Evolutionary conservation across 306 rosid species (phyloP).

Genomic region (Psophocarpus tetragonolobus): DNA sequence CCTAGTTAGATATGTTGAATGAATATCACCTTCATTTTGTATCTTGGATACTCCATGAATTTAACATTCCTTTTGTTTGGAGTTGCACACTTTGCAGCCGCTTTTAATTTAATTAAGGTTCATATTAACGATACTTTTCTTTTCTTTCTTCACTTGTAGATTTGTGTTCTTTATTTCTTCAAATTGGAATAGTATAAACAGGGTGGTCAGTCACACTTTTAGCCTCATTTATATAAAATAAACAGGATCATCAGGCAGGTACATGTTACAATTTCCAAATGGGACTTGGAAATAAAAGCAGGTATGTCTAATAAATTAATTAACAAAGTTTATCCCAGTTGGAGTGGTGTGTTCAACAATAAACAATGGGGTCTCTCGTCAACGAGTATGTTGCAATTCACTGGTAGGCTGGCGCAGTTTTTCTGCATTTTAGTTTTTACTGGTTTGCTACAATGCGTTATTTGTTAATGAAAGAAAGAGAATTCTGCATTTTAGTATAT

Average conservation of each 20-base stretch:
- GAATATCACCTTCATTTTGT: constrained; percentile 29
- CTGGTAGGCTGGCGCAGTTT: not conserved
- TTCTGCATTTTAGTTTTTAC: not conserved
- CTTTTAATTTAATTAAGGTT: constrained; percentile 21
- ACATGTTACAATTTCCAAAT: not conserved
- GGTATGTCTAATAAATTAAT: not conserved
- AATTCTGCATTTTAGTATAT: no score
- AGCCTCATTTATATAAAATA: not conserved
- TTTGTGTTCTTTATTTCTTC: constrained; percentile 9
- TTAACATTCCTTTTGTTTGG: constrained; percentile 34
- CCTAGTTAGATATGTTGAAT: constrained; percentile 37
- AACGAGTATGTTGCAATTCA: not conserved
- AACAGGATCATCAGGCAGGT: not conserved
- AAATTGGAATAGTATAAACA: constrained; percentile 4
- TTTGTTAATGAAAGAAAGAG: no score
- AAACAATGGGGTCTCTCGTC: not conserved
- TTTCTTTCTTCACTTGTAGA: not conserved
- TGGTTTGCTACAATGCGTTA: not conserved
- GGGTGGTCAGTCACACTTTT: constrained; percentile 7
- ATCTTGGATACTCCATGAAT: constrained; percentile 28
- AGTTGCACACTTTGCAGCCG: constrained; percentile 72
- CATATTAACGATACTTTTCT: not conserved
- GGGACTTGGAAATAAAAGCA: not conserved
- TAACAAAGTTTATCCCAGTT: not conserved
- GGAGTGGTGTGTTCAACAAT: not conserved